Base-by-base conservation (phyloP, 2,329 filamentous ascomycete species). In the Leptographium wingfieldii region DNA sequence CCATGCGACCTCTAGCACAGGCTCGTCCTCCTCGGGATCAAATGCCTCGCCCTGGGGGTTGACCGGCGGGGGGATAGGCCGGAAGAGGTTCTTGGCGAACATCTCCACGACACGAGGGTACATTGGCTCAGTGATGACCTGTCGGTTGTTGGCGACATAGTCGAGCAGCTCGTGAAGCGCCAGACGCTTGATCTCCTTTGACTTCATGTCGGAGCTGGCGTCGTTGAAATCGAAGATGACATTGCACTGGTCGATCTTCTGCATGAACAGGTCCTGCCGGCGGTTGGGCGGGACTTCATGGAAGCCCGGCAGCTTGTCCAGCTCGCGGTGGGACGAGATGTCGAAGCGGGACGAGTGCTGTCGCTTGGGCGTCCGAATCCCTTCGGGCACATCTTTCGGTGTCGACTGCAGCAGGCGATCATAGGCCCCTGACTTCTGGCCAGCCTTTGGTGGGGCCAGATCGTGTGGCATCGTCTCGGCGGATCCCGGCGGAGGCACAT, bases 211-310 rank as follows among this genome's bases (percentile, higher is more conserved):
- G 66, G 87, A 92, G 65, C 90, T 95, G 56, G 92, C 90, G 73
- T 99, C 94, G 72, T 97, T 99, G 77, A 99, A 99, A 76, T 99
- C 94, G 71, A 99, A 99, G 69, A 99, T 99, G 77, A 99, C 95
- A 71, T 99, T 99, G 79, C 94, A 99, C 73, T 99, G 94, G 69
- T 97, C 94, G 67, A 99, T 94, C 80, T 99, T 99, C 71, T 97
- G 92, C 92, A 99, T 96, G 75, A 99, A 99, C 22, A 99, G 82
- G 67, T 97, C 92, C 74, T 96, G 92, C 63, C 94, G 85, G 64
- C 92, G 85, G 71, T 95, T 95, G 19, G 94, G 94, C 12, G 92
- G 88, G 31, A 97, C 94, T 74, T 99, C 94, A 69, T 99, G 94
- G 74, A 99, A 99, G 43, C 94, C 94, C 1, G 94, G 92, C 29